Evolutionary conservation across 345 rosid genomes (phyloP).

Genomic region (Brassica napus): Da-Ae NC_063436.1:8261501-8262000

Average conservation of each 20-base stretch:
- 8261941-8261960: too few relatives aligned
- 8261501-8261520: not conserved
- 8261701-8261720: not conserved
- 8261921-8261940: too few relatives aligned
- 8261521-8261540: not conserved
- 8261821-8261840: not conserved
- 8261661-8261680: not conserved
- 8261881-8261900: too few relatives aligned
- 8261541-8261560: not conserved
- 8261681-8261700: not conserved
- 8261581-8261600: not conserved
- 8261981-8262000: not conserved
- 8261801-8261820: not conserved
- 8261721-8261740: not conserved
- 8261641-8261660: not conserved
- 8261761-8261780: not conserved
- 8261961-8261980: not conserved
- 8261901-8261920: not conserved
- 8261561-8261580: not conserved
- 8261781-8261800: not conserved
- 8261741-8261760: not conserved
- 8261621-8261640: not conserved
- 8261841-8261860: not conserved
- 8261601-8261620: not conserved
- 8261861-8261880: not conserved